Evolutionary conservation across 495 filamentous ascomycete species (phyloP).

Genomic region (Bacidia rubella): DNA sequence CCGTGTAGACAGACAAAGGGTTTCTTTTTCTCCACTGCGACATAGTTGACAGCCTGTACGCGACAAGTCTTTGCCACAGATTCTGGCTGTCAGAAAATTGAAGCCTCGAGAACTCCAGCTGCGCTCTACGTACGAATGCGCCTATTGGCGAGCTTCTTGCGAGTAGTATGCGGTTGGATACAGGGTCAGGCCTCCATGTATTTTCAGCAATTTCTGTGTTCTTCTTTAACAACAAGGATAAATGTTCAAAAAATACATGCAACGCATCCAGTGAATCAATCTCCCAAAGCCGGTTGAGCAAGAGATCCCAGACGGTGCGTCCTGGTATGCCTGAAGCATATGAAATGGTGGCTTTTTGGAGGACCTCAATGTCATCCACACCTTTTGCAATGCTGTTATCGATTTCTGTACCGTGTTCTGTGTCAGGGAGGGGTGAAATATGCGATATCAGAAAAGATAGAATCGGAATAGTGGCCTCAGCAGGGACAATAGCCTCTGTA

Average conservation of each 20-base stretch:
- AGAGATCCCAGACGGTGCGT: slow-evolving; percentile 68
- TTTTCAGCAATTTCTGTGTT: slow-evolving; percentile 39
- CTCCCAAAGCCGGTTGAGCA: slow-evolving; percentile 72
- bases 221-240: slow-evolving; percentile 44
- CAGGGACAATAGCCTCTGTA: slow-evolving; percentile 58
- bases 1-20: slow-evolving; percentile 43
- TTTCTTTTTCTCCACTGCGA: slow-evolving; percentile 56
- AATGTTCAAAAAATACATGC: slow-evolving; percentile 50
- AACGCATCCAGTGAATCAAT: slow-evolving; percentile 69
- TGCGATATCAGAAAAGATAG: slow-evolving; percentile 74
- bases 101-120: slow-evolving; percentile 66
- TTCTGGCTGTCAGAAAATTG: slow-evolving; percentile 63
- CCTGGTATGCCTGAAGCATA: slow-evolving; percentile 60
- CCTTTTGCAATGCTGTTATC: slow-evolving; percentile 28
- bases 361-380: slow-evolving; percentile 48
- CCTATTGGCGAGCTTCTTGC: slow-evolving; percentile 69
- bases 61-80: slow-evolving; percentile 68
- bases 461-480: slow-evolving; percentile 60
- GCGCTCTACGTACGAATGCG: slow-evolving; percentile 62
- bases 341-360: slow-evolving; percentile 47
- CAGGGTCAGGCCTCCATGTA: slow-evolving; percentile 31
- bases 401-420: slow-evolving; percentile 11
- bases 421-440: slow-evolving; percentile 28
- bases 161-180: slow-evolving; percentile 30
- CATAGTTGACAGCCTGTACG: slow-evolving; percentile 64